Conservation (phyloP, 129 eudicot species). For the Chrysanthemum seticuspe region DNA sequence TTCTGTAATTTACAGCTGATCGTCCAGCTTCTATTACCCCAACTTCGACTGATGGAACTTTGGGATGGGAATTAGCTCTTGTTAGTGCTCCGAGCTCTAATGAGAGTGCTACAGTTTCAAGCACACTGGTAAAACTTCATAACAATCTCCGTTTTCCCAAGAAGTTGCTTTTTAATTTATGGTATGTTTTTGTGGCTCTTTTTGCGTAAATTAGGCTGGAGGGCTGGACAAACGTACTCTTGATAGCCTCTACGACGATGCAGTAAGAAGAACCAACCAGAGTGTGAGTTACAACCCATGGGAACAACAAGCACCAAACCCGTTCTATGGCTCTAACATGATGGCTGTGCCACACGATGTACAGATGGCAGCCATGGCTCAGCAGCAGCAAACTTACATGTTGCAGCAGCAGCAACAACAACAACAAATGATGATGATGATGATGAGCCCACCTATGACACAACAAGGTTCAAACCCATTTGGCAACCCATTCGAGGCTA, state of each 20-base stretch:
- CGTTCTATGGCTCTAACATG: constrained; percentile 63
- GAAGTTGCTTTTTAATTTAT: background rate
- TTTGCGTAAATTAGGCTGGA: constrained; percentile 52
- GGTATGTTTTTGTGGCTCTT: background rate
- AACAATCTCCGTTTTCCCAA: background rate
- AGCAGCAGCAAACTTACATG: background rate
- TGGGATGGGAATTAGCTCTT: constrained; percentile 95
- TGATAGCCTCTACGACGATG: constrained; percentile 80
- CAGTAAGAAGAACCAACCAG: constrained; percentile 66
- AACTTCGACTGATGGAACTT: constrained; percentile 47
- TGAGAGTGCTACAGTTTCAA: constrained; percentile 50
- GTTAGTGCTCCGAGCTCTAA: constrained; percentile 86
- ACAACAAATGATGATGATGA: constrained; percentile 55
- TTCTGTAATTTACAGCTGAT: constrained; percentile 34
- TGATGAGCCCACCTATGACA: constrained; percentile 37
- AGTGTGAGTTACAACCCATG: constrained; percentile 73
- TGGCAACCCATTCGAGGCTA: constrained; percentile 37
- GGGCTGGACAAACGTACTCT: constrained; percentile 80
- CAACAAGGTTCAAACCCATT: constrained; percentile 58
- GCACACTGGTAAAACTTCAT: constrained; percentile 55
- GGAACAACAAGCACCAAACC: constrained; percentile 61
- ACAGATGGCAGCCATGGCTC: constrained; percentile 72
- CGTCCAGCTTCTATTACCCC: constrained; percentile 48
- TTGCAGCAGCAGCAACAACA: constrained; percentile 35
- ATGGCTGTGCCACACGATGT: constrained; percentile 64